Percentiles rank a stretch among this genome's conserved stretches.
Conservation (phyloP, 202 grass and related monocot species). For the Panicum virgatum region DNA sequence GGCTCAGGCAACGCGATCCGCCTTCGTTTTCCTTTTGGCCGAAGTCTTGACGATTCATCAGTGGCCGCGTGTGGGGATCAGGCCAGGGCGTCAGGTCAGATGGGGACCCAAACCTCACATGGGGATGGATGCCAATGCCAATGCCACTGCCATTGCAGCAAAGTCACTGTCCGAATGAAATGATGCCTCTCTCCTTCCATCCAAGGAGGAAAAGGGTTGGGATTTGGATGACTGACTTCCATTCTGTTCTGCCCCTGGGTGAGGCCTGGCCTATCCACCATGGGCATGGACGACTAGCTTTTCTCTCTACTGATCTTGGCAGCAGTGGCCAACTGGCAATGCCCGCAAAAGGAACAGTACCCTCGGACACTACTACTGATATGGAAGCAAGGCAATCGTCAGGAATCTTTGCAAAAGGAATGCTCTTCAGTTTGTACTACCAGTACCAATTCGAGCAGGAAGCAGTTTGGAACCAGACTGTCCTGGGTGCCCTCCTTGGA, state of each 20-base stretch:
- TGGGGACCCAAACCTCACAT: conserved; percentile 47
- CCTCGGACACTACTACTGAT: background rate
- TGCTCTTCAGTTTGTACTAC: background rate
- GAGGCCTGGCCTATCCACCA: background rate
- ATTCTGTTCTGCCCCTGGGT: background rate
- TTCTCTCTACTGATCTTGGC: background rate
- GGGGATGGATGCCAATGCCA: background rate
- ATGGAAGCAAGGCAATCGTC: background rate
- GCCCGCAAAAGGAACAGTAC: background rate
- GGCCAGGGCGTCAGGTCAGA: conserved; percentile 13
- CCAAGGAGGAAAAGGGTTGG: background rate
- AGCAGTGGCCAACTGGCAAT: background rate
- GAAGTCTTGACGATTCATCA: background rate
- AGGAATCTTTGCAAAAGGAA: background rate
- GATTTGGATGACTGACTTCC: background rate
- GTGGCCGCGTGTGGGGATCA: background rate
- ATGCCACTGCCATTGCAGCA: background rate
- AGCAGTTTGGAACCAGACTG: background rate
- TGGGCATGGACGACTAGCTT: background rate
- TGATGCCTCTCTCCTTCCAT: background rate
- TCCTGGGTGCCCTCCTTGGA: background rate
- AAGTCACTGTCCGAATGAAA: conserved; percentile 22
- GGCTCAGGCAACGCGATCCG: background rate
- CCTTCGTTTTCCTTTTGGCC: background rate
- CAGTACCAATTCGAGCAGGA: background rate